phyloP scores from a whole-genome alignment of 2,329 filamentous ascomycete species.

The Kalaharituber pfeilii region DNA sequence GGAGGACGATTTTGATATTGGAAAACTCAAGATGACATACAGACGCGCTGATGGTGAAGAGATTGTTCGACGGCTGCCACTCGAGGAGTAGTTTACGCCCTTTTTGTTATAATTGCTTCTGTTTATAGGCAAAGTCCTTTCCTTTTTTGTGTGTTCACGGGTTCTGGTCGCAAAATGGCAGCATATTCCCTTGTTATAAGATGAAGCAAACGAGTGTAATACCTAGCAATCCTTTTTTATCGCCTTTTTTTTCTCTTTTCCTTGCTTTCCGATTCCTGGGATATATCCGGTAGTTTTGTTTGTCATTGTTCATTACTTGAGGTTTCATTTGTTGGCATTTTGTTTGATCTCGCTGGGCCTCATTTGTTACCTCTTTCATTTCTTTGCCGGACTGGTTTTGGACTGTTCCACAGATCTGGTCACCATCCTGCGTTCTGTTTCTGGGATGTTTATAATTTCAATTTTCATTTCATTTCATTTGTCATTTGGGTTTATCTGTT shows the following conservation, averaged over 20 bases:
- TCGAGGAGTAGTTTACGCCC: not conserved
- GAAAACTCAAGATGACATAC: conserved; percentile 22
- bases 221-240: too few species aligned
- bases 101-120: not conserved
- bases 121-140: not conserved
- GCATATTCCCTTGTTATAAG: not conserved
- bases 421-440: too few species aligned
- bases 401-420: not conserved
- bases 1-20: conserved; percentile 20
- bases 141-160: not conserved
- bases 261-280: not conserved
- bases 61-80: not conserved
- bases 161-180: not conserved
- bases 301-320: not conserved
- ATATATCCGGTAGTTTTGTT: not conserved
- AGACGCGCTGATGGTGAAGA: conserved; percentile 22
- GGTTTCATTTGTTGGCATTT: not conserved
- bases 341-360: not conserved
- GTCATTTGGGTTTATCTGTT: too few species aligned
- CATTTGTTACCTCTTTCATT: not conserved
- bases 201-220: not conserved
- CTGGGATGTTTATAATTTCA: too few species aligned
- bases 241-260: not conserved
- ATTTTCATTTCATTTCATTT: too few species aligned
- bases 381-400: not conserved